Evolutionary conservation across 2,329 filamentous ascomycete species (phyloP).

Genomic region (Penicillium sp.): DNA sequence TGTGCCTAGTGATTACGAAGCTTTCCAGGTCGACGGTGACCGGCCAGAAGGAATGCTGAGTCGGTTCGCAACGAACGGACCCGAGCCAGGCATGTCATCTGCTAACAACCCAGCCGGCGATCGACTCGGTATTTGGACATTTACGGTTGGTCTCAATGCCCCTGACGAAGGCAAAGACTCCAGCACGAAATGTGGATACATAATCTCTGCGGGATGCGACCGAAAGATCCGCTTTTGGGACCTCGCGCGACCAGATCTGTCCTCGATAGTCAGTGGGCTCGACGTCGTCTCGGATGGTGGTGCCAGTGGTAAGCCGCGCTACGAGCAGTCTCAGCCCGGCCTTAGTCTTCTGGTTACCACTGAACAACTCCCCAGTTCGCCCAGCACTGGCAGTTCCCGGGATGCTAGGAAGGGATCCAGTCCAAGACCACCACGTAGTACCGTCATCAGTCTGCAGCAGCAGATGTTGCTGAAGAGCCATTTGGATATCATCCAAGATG

Average conservation of each 20-base stretch:
- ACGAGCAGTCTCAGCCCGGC: conserved; percentile 62
- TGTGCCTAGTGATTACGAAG: conserved; percentile 65
- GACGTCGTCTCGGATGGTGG: conserved; percentile 60
- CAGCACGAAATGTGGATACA: conserved; percentile 70
- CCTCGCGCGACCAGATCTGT: conserved; percentile 72
- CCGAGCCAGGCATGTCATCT: conserved; percentile 23
- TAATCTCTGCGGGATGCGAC: conserved; percentile 84
- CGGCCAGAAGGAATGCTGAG: conserved; percentile 81
- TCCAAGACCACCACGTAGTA: conserved; percentile 64
- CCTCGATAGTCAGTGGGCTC: conserved; percentile 76
- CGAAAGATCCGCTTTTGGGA: conserved; percentile 96
- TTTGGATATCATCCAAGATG: conserved; percentile 81
- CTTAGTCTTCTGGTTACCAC: conserved; percentile 64
- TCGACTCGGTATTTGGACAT: conserved; percentile 64
- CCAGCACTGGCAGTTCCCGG: conserved; percentile 24
- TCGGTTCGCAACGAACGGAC: conserved; percentile 65
- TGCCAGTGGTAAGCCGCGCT: conserved; percentile 60
- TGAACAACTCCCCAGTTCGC: conserved; percentile 56
- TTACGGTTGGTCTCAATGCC: conserved; percentile 69
- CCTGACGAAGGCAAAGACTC: conserved; percentile 60
- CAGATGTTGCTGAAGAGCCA: conserved; percentile 83
- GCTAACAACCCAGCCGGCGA: conserved; percentile 22
- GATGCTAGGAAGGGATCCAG: conserved; percentile 38
- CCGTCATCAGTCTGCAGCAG: conserved; percentile 84
- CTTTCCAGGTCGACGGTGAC: conserved; percentile 89